Base-by-base conservation (phyloP, 352 stramenopile species). In the Globisporangium spiculum region DNA sequence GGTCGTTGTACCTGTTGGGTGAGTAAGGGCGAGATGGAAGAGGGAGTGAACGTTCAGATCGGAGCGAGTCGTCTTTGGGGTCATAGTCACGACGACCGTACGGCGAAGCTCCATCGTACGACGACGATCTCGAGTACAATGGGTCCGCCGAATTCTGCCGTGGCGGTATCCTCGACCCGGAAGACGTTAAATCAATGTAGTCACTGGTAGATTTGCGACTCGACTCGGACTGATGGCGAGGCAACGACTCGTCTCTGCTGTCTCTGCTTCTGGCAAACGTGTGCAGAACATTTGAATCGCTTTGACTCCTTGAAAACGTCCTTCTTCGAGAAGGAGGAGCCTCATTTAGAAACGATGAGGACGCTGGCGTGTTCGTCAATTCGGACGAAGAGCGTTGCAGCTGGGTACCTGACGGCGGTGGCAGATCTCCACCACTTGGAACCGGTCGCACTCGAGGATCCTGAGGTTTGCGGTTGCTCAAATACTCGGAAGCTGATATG, bases 21-120 rank as follows among this genome's bases (percentile, higher is more conserved):
- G 68, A 70, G 52, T 75, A 70, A 14, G 60, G 52, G 0, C 55
- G 73, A 26, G 52, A 38, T 10, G 48, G 61, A 16, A 36, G 55
- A 63, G 66, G 55, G 7, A 76, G n/a, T 12, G 58, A 50, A 71
- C 75, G 34, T 58, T 60, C 63, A 12, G 65, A 56, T 58, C 68
- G 60, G 2, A 65, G 54, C 9, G 70, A 63, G n/a, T 59, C 60
- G 4, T 52, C 48, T 66, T 32, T 32, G 70, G 10, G 30, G 60
- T 68, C 41, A 20, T 64, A 73, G 32, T 65, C 76, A 50, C 54
- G 63, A 34, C 44, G 46, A 58, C 27, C 55, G 20, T 36, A 67
- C 44, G n/a, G 55, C 54, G 20, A 34, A 26, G 38, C 69, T 44
- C 26, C 34, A 60, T 57, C 50, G 18, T 65, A 67, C 38, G 53